Conservation (phyloP, 345 rosid genomes). For the Abelmoschus esculentus region DNA sequence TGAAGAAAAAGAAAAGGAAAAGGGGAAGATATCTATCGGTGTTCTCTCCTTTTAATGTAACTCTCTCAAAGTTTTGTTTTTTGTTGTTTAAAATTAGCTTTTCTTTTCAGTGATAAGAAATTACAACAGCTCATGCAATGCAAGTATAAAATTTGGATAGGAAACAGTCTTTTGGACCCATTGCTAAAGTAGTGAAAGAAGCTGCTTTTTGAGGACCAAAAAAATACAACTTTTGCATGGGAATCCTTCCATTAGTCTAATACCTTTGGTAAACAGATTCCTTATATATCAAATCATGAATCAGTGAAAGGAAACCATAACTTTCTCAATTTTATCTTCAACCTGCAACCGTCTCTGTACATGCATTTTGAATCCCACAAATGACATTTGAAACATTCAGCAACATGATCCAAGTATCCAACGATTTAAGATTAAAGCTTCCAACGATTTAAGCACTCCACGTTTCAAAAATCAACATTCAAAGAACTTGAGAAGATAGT, state of each 20-base stretch:
- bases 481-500: no score
- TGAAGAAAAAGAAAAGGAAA: neutral
- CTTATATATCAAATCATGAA: conserved; percentile 21
- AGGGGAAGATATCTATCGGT: conserved; percentile 31
- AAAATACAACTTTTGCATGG: conserved; percentile 42
- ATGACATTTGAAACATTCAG: neutral
- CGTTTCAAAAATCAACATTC: neutral
- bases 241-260: conserved; percentile 17
- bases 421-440: neutral
- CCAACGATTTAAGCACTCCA: neutral
- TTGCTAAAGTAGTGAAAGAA: neutral
- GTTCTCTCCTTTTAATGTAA: conserved; percentile 51
- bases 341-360: no score
- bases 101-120: conserved; percentile 10
- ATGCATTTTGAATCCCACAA: conserved; percentile 5
- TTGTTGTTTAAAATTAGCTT: conserved; percentile 33
- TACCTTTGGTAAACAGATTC: conserved; percentile 14
- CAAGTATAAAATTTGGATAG: conserved; percentile 18
- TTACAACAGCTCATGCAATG: conserved; percentile 4
- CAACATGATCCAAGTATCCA: neutral
- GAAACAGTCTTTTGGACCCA: conserved; percentile 24
- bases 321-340: no score
- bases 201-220: neutral
- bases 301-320: neutral
- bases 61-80: conserved; percentile 21